Conservation (phyloP, 306 rosid genomes). For the Macrotyloma uniflorum region DNA sequence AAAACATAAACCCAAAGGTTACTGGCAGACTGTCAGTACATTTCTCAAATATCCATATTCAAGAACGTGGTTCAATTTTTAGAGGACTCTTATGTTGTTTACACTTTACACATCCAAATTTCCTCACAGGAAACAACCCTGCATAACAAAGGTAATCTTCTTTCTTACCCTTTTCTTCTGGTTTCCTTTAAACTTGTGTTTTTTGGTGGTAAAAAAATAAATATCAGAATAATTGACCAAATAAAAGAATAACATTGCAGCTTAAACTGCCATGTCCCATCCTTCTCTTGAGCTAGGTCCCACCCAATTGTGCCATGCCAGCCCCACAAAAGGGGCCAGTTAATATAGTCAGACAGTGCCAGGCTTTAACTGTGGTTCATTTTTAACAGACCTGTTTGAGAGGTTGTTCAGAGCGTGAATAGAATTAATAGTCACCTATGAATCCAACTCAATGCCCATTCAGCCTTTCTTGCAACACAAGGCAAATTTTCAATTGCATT, state of each 20-base stretch:
- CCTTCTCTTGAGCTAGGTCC: neutral
- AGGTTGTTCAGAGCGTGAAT: neutral
- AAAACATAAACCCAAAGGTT: neutral
- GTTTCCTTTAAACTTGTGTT: neutral
- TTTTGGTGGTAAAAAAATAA: neutral
- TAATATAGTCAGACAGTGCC: neutral
- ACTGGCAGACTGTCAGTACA: neutral
- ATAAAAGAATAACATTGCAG: neutral
- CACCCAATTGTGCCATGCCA: neutral
- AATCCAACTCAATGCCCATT: slow-evolving; percentile 92
- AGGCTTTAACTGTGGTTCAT: neutral
- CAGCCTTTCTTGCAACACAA: slow-evolving; percentile 82
- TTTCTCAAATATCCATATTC: neutral
- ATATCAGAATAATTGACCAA: neutral
- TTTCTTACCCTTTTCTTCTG: neutral
- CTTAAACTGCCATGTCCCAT: neutral
- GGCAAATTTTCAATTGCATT: slow-evolving; percentile 84
- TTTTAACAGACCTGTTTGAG: neutral
- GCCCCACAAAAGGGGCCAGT: neutral
- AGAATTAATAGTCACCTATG: slow-evolving; percentile 51
- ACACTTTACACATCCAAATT: neutral
- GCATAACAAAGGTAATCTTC: neutral
- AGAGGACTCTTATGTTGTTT: neutral
- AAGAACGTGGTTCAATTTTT: neutral
- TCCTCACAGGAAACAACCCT: neutral